Conservation (phyloP, 306 rosid species). For the Fagus crenata region DNA sequence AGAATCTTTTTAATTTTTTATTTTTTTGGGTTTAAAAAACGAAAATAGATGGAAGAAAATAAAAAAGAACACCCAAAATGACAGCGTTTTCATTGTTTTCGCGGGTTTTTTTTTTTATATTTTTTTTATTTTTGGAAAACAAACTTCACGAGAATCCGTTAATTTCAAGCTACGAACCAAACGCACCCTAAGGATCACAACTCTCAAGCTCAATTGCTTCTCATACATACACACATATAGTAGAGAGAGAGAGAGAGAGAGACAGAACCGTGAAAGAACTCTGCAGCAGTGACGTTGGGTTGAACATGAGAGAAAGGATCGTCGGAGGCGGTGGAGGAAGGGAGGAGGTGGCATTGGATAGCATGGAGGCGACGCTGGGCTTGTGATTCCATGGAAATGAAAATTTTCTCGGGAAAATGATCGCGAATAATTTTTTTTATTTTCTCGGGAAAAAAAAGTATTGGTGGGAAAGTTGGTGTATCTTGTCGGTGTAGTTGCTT, state of each 20-base stretch:
- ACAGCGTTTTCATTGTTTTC: not conserved
- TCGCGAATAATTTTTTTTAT: too few relatives aligned
- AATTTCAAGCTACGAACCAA: not conserved
- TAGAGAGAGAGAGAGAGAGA: slow-evolving; percentile 3
- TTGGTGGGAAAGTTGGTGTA: slow-evolving; percentile 8
- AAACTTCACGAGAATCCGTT: too few relatives aligned
- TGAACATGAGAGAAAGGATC: slow-evolving; percentile 56
- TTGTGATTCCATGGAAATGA: slow-evolving; percentile 53
- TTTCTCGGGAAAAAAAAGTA: not conserved
- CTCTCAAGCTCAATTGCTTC: not conserved
- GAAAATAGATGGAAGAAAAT: not conserved
- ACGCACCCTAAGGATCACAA: not conserved
- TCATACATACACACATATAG: not conserved
- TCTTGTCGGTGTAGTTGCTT: not conserved
- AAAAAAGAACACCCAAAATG: not conserved
- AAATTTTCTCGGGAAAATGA: not conserved
- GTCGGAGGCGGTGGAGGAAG: slow-evolving; percentile 24
- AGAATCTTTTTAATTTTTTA: not conserved
- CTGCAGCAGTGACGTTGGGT: slow-evolving; percentile 62
- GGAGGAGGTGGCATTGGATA: slow-evolving; percentile 52
- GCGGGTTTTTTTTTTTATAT: too few relatives aligned
- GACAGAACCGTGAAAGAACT: slow-evolving; percentile 63
- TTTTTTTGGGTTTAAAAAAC: not conserved
- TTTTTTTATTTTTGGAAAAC: not conserved
- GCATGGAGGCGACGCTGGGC: slow-evolving; percentile 74